Evolutionary conservation across 2,329 filamentous ascomycete genomes (phyloP).

Genomic region (Pseudopyricularia cyperi): DNA sequence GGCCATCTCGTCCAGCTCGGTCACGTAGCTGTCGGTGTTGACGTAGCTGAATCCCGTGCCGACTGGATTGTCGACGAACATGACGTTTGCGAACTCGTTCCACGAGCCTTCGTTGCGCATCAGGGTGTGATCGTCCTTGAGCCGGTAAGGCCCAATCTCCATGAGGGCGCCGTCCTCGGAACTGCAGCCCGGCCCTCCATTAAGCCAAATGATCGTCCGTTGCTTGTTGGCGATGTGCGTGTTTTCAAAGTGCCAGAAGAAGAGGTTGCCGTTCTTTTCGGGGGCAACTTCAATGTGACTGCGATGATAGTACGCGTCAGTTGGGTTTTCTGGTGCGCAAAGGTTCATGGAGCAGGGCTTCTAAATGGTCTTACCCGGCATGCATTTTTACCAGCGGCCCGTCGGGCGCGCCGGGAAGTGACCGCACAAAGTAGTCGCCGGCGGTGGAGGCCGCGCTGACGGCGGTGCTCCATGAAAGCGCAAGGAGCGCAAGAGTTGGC

Average conservation of each 20-base stretch:
- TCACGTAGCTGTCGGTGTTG: constrained; percentile 74
- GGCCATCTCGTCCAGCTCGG: constrained; percentile 81
- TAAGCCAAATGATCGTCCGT: constrained; percentile 90
- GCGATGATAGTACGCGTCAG: constrained; percentile 5
- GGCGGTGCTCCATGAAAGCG: constrained; percentile 27
- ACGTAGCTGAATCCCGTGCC: constrained; percentile 95
- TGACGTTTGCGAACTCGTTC: constrained; percentile 94
- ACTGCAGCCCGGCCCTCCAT: constrained; percentile 92
- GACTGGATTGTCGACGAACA: constrained; percentile 95
- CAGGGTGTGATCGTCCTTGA: constrained; percentile 61
- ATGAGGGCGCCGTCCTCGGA: constrained; percentile 95
- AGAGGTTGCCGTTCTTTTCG: constrained; percentile 80
- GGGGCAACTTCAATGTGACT: constrained; percentile 87
- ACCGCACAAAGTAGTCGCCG: constrained; percentile 81
- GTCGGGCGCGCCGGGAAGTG: constrained; percentile 71
- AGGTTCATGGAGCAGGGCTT: not conserved
- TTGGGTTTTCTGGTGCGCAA: no score
- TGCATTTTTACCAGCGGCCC: constrained; percentile 88
- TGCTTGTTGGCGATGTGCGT: constrained; percentile 85
- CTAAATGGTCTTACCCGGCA: constrained; percentile 59
- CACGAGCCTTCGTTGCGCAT: constrained; percentile 86
- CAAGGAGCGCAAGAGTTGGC: constrained; percentile 17
- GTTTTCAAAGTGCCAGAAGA: constrained; percentile 98
- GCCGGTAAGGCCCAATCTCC: constrained; percentile 85
- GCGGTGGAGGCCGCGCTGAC: constrained; percentile 36